Base-by-base conservation (phyloP, 2,329 filamentous ascomycete species). In the Macroventuria anomochaeta region DNA sequence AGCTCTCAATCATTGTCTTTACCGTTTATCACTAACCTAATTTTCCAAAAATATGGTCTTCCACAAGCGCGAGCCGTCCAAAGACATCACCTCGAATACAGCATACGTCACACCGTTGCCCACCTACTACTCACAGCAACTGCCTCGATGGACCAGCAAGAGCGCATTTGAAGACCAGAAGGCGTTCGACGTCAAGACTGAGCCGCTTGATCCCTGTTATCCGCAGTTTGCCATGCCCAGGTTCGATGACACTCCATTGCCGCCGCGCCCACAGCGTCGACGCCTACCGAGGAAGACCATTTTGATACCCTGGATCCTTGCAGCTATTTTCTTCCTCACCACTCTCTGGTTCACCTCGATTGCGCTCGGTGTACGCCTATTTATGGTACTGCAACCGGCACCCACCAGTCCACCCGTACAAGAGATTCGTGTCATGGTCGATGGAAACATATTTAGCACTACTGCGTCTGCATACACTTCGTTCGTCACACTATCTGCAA, bases 261-360 rank as follows among this genome's bases (percentile, higher is more conserved):
- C 56, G 4, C 46, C 58, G 40, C 37, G 37, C 11, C 55, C 43
- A 41, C 53, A 46, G 29, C 48, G 20, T 31, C 37, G n/a, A 51
- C 40, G 39, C 10, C 13, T 47, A 2, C 47, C 51, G 26, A 36
- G 23, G 18, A 54, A 49, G 15, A 34, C 49, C 8, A 42, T 58
- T n/a, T 36, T 63, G 10, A 48, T 70, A 29, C 63, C 67, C 18
- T 71, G 68, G 65, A 33, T 63, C 26, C 55, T 71, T 23, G 61
- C 55, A 31, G n/a, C 37, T 28, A 15, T 69, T 10, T 65, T 69
- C 53, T 63, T 69, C 29, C 34, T 67, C 18, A 56, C 39, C 2
- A 64, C 62, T 3, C 28, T 64, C 7, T 70, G 63, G 63, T 64
- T 55, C 48, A 63, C 55, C 17, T 64, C 60, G 18, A 61, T 68